These are phyloP conservation scores for Suillus clintonianus DNA, from an alignment of 768 basidiomycete genomes.

Conservation along the genomic window DNA sequence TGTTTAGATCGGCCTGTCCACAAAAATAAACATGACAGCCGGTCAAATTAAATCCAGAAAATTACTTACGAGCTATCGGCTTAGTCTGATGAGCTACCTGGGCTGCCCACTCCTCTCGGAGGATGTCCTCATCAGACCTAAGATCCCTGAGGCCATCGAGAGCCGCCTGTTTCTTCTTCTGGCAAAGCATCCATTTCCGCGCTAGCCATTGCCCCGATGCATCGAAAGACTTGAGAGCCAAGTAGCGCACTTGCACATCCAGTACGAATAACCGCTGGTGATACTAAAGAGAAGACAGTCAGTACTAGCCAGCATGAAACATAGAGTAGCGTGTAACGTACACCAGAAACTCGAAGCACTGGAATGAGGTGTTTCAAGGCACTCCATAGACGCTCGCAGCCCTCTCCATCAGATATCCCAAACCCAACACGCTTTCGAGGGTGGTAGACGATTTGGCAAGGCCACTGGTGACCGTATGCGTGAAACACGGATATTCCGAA, in stretches of 20 bases:
- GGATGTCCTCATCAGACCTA: background rate
- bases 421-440: constrained; percentile 31
- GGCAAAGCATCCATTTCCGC: constrained; percentile 4
- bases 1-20: background rate
- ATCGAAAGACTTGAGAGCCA: constrained; percentile 8
- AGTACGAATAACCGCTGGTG: constrained; percentile 28
- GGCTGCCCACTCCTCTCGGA: constrained; percentile 17
- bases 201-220: constrained; percentile 16
- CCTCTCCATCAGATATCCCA: constrained; percentile 39
- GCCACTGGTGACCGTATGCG: constrained; percentile 37
- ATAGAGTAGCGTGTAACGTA: constrained; percentile 5
- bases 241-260: constrained; percentile 25
- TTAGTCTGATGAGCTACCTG: constrained; percentile 23
- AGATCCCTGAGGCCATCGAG: background rate
- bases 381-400: constrained; percentile 37
- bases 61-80: constrained; percentile 2
- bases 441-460: constrained; percentile 37
- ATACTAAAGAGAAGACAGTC: constrained; percentile 16
- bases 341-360: constrained; percentile 17
- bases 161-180: constrained; percentile 2
- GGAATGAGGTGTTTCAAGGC: constrained; percentile 17
- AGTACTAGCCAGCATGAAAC: constrained; percentile 11
- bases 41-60: background rate
- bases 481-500: constrained; percentile 37
- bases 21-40: background rate